Base-by-base conservation (phyloP, 139 green algal genomes). In the Chlorella sp. region DNA sequence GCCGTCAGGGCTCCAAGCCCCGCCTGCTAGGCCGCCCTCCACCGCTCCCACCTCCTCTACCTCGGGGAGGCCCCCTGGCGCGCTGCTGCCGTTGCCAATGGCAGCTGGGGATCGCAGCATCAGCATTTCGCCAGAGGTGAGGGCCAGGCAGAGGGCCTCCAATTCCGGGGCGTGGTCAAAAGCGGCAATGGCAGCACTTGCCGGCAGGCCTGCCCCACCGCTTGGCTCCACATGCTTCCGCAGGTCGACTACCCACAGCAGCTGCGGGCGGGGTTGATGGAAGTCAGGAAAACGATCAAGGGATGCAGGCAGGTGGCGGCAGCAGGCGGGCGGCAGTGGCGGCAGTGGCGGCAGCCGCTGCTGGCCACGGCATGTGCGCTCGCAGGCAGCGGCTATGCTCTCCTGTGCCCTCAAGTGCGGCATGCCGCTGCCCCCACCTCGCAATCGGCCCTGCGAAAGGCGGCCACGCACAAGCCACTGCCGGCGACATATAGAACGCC, bases 1-100 rank as follows among this genome's bases (percentile, higher is more conserved):
- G 1, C 97, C 97, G 87, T 98, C 97, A 0, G 97, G 97, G 81
- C 94, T 97, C 95, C 94, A 97, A 3, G 91, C 90, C 83, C 93
- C 77, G 7, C 88, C 93, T 14, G 85, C 89, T 28, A 98, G 69
- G 60, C 97, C 96, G 37, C 93, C 96, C 24, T 95, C 81, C 26
- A 98, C 76, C 0, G 73, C 71, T 5, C 96, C 95, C 11, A 97
- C 93, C 89, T 97, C 91, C 61, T 93, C 91, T 42, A 92, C 24
- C 3, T 53, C 57, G 14, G 66, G 66, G 32, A 71, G 39, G 75
- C 88, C 5, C 57, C 86, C 32, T 34, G 37, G 24, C 15, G 68
- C 39, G 81, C 81, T 61, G 77, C 79, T 15, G 88, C 73, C 30
- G 84, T 30, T 5, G 36, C 61, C 40, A 64, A 3, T 28, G 12